Base-by-base conservation (phyloP, 345 rosid species). In the Aegle marmelos region DNA sequence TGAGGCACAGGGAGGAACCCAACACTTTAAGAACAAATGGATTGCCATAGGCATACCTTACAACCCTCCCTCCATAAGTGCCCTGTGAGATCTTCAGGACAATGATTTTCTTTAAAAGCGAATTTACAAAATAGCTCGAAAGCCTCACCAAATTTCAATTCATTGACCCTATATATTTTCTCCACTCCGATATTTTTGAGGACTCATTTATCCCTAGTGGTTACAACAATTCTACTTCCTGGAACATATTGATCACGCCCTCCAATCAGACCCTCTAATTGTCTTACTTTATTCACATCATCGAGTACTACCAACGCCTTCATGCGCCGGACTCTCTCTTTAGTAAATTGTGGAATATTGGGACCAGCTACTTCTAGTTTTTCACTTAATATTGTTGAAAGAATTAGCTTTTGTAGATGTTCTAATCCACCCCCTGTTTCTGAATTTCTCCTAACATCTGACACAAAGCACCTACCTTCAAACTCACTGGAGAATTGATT, bases 21-120 rank as follows among this genome's bases (percentile, higher is more conserved):
- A 36, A 37, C 34, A 36, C 56, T 73, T 73, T 25, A 1, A 73
- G 67, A 37, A 28, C 76, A 5, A 73, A 24, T 0, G 87, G 87
- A 76, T 70, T 30, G 2, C 87, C 84, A n/a, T 24, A 9, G 5
- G 80, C 76, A 60, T 53, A 76, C 11, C n/a, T 0, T 6, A 60
- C 22, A 7, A 71, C n/a, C 0, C 2, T 21, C n/a, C 0, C 2
- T 21, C 2, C 7, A 2, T 2, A 67, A 60, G 2, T 74, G 50
- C 28, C 31, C 31, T 7, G 0, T 1, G 28, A 31, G 64, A 21
- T 59, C 62, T 7, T 57, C 17, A 8, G 28, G 2, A 5, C 59
- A 33, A 7, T 70, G 60, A 24, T 33, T 19, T 24, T 57, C 2
- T 67, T 17, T 56, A 24, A 68, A 79, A 28, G 78, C 58, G 6